A percentile compares a stretch with the other conserved stretches of the same genome.
Evolutionary conservation across 768 basidiomycete genomes (phyloP).

Genomic region (Sporobolomyces pararoseus): DNA sequence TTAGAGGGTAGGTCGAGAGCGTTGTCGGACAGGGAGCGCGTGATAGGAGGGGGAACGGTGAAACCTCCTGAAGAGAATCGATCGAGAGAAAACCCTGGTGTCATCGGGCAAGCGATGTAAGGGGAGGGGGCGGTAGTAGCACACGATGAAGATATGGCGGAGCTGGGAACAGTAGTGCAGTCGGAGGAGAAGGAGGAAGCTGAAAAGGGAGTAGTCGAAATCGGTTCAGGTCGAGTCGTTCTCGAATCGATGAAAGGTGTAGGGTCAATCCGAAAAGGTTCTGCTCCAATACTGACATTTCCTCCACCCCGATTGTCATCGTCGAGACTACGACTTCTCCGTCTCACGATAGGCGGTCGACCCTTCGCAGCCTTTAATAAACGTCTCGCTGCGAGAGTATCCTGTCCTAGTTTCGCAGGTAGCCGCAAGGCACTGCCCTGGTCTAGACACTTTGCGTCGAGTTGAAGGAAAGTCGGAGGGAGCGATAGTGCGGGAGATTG

Average conservation of each 20-base stretch:
- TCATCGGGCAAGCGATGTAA: constrained; percentile 2
- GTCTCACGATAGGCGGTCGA: constrained; percentile 19
- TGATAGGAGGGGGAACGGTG: constrained; percentile 2
- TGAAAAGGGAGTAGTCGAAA: constrained; percentile 1
- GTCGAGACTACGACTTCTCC: constrained; percentile 33
- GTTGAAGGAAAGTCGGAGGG: neutral
- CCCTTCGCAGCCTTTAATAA: constrained; percentile 3
- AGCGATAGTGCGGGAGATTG: neutral
- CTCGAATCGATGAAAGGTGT: neutral
- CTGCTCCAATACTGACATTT: neutral
- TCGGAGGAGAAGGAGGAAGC: constrained; percentile 12
- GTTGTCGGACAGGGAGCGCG: neutral
- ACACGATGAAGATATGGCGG: constrained; percentile 16
- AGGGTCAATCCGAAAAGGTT: neutral
- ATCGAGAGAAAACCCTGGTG: neutral
- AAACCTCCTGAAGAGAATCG: neutral
- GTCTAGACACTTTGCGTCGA: neutral
- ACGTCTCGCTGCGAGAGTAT: constrained; percentile 19
- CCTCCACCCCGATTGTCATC: constrained; percentile 3
- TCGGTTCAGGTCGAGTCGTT: neutral
- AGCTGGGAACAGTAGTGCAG: constrained; percentile 13
- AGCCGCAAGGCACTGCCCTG: neutral
- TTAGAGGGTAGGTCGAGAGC: neutral
- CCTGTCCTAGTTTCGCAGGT: neutral
- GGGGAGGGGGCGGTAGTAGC: constrained; percentile 18